These are phyloP conservation scores for Solanum virginianum DNA, from an alignment of 257 asterid genomes.

Conservation along the genomic window DNA sequence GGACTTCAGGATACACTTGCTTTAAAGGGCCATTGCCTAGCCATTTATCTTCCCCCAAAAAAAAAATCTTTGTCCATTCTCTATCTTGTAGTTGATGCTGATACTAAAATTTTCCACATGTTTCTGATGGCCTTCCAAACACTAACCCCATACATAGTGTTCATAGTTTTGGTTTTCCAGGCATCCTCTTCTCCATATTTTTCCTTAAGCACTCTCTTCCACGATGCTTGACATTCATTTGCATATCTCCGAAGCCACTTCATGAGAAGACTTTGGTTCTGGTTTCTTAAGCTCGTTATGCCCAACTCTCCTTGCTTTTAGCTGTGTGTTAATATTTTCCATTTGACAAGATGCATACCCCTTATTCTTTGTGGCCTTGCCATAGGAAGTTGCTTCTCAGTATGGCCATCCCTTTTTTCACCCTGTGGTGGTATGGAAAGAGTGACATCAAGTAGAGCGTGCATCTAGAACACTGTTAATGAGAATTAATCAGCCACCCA, in stretches of 20 bases:
- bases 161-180: neutral
- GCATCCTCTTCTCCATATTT: neutral
- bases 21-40: neutral
- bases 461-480: neutral
- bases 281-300: neutral
- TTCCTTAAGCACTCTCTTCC: neutral
- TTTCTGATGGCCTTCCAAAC: too few relatives aligned
- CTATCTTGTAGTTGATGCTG: too few relatives aligned
- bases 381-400: neutral
- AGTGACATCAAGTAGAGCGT: neutral
- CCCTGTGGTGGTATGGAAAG: neutral
- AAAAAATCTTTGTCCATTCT: too few relatives aligned
- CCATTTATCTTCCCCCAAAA: neutral
- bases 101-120: too few relatives aligned
- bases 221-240: neutral
- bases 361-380: neutral
- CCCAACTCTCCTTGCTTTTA: neutral
- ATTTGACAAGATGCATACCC: neutral
- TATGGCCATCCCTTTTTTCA: neutral
- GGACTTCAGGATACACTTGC: neutral
- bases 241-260: neutral
- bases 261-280: neutral
- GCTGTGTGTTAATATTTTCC: neutral
- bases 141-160: neutral
- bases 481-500: neutral